Base-by-base conservation (phyloP, 495 filamentous ascomycete species). In the Talaromyces borbonicus region DNA sequence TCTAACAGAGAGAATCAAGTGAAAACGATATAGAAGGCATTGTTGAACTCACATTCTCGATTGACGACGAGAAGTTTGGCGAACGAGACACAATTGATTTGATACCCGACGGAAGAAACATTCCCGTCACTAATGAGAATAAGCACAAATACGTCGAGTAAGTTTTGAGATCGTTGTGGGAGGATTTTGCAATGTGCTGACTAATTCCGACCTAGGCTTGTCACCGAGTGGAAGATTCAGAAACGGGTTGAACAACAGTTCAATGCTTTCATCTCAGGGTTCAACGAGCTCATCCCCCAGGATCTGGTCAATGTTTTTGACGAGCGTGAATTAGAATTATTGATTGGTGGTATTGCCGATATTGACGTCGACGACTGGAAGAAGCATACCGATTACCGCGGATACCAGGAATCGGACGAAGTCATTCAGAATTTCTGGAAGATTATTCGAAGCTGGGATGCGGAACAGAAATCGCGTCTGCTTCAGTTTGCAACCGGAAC, bases 331-430 rank as follows among this genome's bases (percentile, higher is more conserved):
- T 71, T 99, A 39, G 92, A 99, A 65, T 68, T 99, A 54, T 72
- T 99, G 52, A 97, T 99, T 60, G 92, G 92, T 51, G 92, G 92
- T 74, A 99, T 99, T 58, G 93, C 92, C 35, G 92, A 99, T 62
- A 99, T 99, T 54, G 92, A 99, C 57, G 93, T 99, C 15, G 92
- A 97, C 39, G 92, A 99, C 64, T 99, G 92, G 92, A 99, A 99
- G 82, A 99, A 99, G 70, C 92, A 99, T 68, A 99, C 92, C n/a
- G 92, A 99, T 60, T 99, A 99, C 68, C 81, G 92, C 49, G 92
- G 92, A n/a, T 99, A 99, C 70, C 95, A 94, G 30, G 92, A 99
- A 66, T 81, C 78, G 43, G 93, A 97, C 61, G 87, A 95, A 57
- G 93, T 97, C 24, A 93, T 99, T 52, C 81, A 85, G 61, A 90